Percentiles rank a stretch among this genome's conserved stretches.
These are phyloP conservation scores for Ophiognomonia clavigignenti-juglandacearum DNA, from an alignment of 2,329 filamentous ascomycete species.

Conservation along the genomic window DNA sequence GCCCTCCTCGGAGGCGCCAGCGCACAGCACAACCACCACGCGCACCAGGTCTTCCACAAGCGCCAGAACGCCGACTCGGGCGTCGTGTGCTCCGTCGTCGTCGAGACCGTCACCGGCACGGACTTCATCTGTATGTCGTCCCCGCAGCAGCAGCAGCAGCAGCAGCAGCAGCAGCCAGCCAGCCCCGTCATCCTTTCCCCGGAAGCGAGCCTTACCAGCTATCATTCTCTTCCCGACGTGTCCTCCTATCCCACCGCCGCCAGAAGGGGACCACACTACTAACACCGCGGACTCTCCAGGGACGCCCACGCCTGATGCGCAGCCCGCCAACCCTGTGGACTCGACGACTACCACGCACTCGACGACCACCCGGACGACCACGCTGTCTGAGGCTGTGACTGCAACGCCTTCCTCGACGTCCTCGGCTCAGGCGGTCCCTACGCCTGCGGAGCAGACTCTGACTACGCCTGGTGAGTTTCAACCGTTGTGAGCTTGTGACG, in stretches of 20 bases:
- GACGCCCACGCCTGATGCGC: constrained; percentile 15
- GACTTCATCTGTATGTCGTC: constrained; percentile 53
- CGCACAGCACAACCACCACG: constrained; percentile 58
- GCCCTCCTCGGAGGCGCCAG: constrained; percentile 52
- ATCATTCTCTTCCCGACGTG: too few relatives aligned
- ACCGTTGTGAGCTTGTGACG: neutral
- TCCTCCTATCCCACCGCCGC: too few relatives aligned
- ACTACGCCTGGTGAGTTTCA: constrained; percentile 46
- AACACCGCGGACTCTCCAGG: constrained; percentile 4
- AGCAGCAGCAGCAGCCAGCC: too few relatives aligned
- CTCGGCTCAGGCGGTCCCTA: constrained; percentile 42
- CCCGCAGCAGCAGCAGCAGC: too few relatives aligned
- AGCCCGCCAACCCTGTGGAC: constrained; percentile 15
- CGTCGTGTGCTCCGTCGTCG: constrained; percentile 67
- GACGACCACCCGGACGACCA: constrained; percentile 24
- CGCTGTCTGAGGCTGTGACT: constrained; percentile 29
- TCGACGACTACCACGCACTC: constrained; percentile 20
- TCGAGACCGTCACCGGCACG: constrained; percentile 62
- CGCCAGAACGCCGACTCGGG: constrained; percentile 37
- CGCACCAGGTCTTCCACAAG: constrained; percentile 56
- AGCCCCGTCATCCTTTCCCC: neutral
- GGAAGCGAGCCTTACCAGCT: neutral
- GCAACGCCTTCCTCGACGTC: constrained; percentile 33
- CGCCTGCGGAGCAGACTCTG: constrained; percentile 48
- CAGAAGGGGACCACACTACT: too few relatives aligned